Conservation (phyloP, 345 rosid genomes). For the Sonneratia caseolaris region DNA sequence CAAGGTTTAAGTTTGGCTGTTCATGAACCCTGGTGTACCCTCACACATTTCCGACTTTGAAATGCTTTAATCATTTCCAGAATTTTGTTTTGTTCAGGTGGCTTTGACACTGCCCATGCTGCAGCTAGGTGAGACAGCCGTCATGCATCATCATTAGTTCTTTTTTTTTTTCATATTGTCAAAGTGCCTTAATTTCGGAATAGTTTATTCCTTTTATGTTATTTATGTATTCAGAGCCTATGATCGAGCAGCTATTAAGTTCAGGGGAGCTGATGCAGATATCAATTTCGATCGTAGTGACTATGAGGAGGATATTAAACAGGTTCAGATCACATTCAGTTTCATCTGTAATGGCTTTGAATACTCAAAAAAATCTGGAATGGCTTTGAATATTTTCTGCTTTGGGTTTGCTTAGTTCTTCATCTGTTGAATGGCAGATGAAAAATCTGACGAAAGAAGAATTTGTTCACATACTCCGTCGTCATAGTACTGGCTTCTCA, state of each 20-base stretch:
- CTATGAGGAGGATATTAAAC: constrained; percentile 81
- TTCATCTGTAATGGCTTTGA: constrained; percentile 10
- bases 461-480: constrained; percentile 87
- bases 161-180: neutral
- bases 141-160: too few species aligned
- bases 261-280: constrained; percentile 91
- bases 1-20: neutral
- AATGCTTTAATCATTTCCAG: neutral
- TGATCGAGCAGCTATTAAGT: constrained; percentile 94
- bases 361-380: constrained; percentile 9
- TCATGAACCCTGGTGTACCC: neutral
- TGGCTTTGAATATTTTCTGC: neutral
- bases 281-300: constrained; percentile 73
- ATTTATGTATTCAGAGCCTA: constrained; percentile 52
- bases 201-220: neutral
- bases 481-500: constrained; percentile 90
- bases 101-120: constrained; percentile 95
- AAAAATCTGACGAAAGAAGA: constrained; percentile 73
- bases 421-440: constrained; percentile 30
- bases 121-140: neutral
- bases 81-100: constrained; percentile 43
- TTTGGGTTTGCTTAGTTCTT: neutral
- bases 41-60: constrained; percentile 1
- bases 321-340: constrained; percentile 20
- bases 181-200: neutral